These are phyloP conservation scores for Jasminum sambac DNA, from an alignment of 257 asterid genomes.

Conservation along the genomic window DNA sequence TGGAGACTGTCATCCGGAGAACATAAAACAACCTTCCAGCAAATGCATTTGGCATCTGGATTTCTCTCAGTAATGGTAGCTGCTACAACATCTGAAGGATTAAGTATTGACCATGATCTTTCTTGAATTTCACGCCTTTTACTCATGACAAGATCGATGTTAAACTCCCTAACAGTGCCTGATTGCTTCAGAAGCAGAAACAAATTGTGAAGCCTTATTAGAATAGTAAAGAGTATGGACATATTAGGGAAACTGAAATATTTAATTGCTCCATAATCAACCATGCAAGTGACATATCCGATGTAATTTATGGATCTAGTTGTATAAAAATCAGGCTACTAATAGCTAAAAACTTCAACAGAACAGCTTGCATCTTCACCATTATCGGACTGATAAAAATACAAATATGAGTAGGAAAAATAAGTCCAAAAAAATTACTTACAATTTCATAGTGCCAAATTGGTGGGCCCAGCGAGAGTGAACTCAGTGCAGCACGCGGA, in stretches of 20 bases:
- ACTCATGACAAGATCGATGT: slow-evolving; percentile 61
- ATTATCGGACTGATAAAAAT: neutral
- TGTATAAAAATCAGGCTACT: too few species aligned
- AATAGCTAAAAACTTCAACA: too few species aligned
- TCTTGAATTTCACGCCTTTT: slow-evolving; percentile 60
- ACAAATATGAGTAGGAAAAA: neutral
- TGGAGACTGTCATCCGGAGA: slow-evolving; percentile 40
- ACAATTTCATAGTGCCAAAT: slow-evolving; percentile 60
- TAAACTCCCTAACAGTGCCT: slow-evolving; percentile 39
- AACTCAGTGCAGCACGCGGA: slow-evolving; percentile 75
- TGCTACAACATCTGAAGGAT: slow-evolving; percentile 75
- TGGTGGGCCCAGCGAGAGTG: slow-evolving; percentile 77
- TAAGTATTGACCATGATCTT: slow-evolving; percentile 71
- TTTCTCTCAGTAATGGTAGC: slow-evolving; percentile 55
- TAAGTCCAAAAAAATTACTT: slow-evolving; percentile 37
- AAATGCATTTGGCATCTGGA: slow-evolving; percentile 70
- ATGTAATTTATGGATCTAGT: too few species aligned
- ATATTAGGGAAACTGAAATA: neutral
- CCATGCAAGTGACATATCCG: neutral
- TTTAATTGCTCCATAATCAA: neutral
- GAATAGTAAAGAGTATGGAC: slow-evolving; percentile 12
- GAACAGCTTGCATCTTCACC: slow-evolving; percentile 4
- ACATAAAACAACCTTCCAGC: slow-evolving; percentile 83
- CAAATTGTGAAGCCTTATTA: slow-evolving; percentile 2
- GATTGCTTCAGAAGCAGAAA: slow-evolving; percentile 45